Conservation (phyloP, 83 land plant genomes). For the Larix sibirica region DNA sequence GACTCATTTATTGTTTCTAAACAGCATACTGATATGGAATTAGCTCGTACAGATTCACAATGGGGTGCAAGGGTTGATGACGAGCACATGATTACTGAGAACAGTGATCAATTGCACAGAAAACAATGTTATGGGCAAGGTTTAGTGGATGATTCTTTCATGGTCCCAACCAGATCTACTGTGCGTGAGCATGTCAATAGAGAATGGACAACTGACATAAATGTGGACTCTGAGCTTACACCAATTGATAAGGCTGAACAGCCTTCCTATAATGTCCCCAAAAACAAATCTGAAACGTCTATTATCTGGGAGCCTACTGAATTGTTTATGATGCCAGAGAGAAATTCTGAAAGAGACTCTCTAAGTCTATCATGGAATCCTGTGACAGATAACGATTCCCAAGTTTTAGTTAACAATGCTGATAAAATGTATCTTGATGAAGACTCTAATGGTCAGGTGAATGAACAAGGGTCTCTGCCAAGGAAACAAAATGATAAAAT, state of each 20-base stretch:
- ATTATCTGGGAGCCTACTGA: constrained; percentile 11
- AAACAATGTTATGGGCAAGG: not conserved
- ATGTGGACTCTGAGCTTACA: constrained; percentile 11
- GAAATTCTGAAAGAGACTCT: constrained; percentile 13
- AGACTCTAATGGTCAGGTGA: constrained; percentile 8
- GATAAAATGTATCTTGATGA: not conserved
- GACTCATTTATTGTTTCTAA: constrained; percentile 15
- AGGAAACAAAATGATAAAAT: not conserved
- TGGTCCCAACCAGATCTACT: constrained; percentile 11
- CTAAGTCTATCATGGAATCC: constrained; percentile 8
- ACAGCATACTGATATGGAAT: not conserved
- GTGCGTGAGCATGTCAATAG: constrained; percentile 6
- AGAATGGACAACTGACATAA: constrained; percentile 11
- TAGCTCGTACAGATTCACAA: not conserved
- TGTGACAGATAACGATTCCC: constrained; percentile 9
- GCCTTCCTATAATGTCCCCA: not conserved
- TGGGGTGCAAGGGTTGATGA: not conserved
- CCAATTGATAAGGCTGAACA: not conserved
- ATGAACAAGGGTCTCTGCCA: not conserved
- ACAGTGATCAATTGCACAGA: not conserved
- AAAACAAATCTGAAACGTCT: constrained; percentile 2
- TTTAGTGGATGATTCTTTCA: constrained; percentile 17
- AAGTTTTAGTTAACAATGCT: constrained; percentile 1
- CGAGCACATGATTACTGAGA: not conserved
- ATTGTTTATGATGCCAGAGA: constrained; percentile 9